Base-by-base conservation (phyloP, 1,139 yeast genomes). In the Magnusiomyces paraingens region DNA sequence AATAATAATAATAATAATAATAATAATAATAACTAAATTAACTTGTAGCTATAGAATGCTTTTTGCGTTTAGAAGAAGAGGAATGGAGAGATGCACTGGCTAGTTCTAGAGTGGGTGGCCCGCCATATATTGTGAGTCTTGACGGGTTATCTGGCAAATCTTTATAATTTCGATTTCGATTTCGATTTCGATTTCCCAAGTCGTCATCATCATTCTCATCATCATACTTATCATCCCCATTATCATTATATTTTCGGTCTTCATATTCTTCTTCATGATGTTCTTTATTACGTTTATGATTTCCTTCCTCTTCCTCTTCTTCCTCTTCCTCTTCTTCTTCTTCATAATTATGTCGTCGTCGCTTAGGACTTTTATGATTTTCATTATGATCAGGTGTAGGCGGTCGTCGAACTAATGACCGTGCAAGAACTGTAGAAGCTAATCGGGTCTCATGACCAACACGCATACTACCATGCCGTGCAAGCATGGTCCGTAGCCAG, bases 321-420 rank as follows among this genome's bases (percentile, higher is more conserved):
- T 40, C 15, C 15, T 41, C 45, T 41, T 41, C 41, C 17, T 38
- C 41, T 38, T 38, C 41, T 38, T 38, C 6, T 4, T 38, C 10
- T 3, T 10, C 10, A 38, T 4, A 4, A 10, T 38, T n/a, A n/a
- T n/a, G n/a, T n/a, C n/a, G n/a, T n/a, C n/a, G n/a, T n/a, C n/a
- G n/a, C n/a, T n/a, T n/a, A n/a, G 14, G 14, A 32, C 14, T 32
- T 32, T 32, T 65, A 55, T 82, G 72, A 58, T 79, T 70, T 1
- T 82, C 3, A 38, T n/a, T 38, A 8, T 26, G 32, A 8, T 26
- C 32, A 5, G 32, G 32, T 4, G 32, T 26, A 8, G 32, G 32
- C 8, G 32, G 32, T 8, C 32, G 32, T 4, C 8, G 8, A 26
- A 4, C 4, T 4, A 26, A 8, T 5, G 32, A 26, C 8, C 32